phyloP scores from a whole-genome alignment of 768 basidiomycete genomes.

The Boletus tylopilopsis region DNA sequence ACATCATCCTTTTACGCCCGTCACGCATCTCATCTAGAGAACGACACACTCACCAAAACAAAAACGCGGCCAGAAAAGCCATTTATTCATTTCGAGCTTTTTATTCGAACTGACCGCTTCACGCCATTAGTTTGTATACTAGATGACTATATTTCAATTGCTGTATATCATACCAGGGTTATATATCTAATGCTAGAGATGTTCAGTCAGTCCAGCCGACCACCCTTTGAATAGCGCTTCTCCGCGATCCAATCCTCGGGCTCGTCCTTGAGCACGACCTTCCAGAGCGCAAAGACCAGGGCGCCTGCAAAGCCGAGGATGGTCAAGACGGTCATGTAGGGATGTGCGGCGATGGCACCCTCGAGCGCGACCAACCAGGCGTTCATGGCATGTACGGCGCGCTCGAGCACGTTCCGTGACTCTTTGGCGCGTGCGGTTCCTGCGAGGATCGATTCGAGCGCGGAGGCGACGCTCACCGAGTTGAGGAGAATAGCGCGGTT shows the following conservation, averaged over 20 bases:
- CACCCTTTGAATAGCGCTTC: conserved; percentile 17
- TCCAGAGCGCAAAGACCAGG: conserved; percentile 11
- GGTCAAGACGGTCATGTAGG: conserved; percentile 12
- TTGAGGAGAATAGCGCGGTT: conserved; percentile 57
- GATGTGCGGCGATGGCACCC: conserved; percentile 14
- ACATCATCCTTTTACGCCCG: no score
- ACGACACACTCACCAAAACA: no score
- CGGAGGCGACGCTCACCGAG: conserved; percentile 54
- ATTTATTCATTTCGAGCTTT: no score
- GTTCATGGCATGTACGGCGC: conserved; percentile 43
- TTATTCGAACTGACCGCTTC: no score
- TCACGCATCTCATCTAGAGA: no score
- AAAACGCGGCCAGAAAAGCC: no score
- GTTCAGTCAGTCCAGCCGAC: conserved; percentile 20
- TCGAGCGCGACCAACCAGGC: conserved; percentile 8
- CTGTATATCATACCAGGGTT: no score
- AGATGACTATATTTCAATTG: no score
- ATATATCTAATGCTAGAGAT: no score
- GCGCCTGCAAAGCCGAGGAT: conserved; percentile 9
- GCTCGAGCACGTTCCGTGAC: conserved; percentile 70
- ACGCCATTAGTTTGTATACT: no score
- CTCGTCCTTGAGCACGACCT: conserved; percentile 15
- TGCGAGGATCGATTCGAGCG: conserved; percentile 62
- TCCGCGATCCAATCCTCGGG: conserved; percentile 9
- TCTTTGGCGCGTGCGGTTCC: conserved; percentile 50